Percentiles rank a stretch among this genome's conserved stretches.
Conservation (phyloP, 2,329 filamentous ascomycete genomes). For the Verticillium dahliae region DNA sequence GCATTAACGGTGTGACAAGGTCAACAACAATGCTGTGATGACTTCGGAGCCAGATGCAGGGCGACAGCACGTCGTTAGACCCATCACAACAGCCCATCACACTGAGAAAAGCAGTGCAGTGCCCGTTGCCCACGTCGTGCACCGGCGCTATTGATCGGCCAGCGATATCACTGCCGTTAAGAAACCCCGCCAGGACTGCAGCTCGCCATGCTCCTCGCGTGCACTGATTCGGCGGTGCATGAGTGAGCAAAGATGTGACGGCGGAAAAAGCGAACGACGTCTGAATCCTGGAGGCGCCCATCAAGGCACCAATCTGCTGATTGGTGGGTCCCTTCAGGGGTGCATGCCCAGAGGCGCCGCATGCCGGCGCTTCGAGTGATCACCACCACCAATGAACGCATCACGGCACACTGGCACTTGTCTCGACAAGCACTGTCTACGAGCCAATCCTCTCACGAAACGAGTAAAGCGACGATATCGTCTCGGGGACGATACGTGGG, state of each 20-base stretch:
- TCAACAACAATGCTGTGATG: neutral
- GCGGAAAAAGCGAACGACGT: neutral
- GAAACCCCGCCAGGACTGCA: neutral
- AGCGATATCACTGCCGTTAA: neutral
- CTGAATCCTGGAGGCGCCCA: conserved; percentile 7
- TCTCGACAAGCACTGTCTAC: neutral
- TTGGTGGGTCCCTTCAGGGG: conserved; percentile 8
- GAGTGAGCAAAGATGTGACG: neutral
- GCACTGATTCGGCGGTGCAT: neutral
- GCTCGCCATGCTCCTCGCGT: neutral
- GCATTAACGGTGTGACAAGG: neutral
- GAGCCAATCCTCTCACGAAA: neutral
- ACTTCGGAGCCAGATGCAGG: neutral
- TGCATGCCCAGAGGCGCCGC: conserved; percentile 10
- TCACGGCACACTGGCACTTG: neutral
- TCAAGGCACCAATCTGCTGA: conserved; percentile 3
- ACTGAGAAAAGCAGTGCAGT: neutral
- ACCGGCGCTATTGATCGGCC: neutral
- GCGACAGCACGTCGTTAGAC: neutral
- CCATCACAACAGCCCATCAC: neutral
- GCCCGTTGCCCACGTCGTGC: neutral
- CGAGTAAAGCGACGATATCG: neutral
- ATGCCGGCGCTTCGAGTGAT: conserved; percentile 12
- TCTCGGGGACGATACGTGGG: neutral
- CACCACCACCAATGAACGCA: conserved; percentile 8